Percentiles rank a stretch among this genome's conserved stretches.
Conservation (phyloP, 179 eudicot species). For the Spinacia oleracea region DNA sequence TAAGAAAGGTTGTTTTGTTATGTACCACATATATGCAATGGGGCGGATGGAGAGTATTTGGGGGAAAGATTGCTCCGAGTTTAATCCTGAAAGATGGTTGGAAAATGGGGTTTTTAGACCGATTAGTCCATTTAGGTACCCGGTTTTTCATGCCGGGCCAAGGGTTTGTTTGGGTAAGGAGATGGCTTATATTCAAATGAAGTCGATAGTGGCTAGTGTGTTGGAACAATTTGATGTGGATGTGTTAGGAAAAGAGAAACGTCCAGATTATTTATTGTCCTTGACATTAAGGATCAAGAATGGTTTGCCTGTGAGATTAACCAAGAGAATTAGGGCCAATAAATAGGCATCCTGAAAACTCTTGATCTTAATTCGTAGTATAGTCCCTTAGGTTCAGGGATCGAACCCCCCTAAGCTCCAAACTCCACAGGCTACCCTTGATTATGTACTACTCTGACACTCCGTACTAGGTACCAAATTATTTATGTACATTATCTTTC, state of each 20-base stretch:
- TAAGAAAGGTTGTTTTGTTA: slow-evolving; percentile 54
- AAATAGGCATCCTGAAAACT: background rate
- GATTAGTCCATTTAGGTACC: slow-evolving; percentile 62
- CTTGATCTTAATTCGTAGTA: no score
- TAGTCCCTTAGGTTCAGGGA: no score
- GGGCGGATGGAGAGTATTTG: slow-evolving; percentile 82
- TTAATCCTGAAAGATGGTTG: slow-evolving; percentile 77
- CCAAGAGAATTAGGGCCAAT: no score
- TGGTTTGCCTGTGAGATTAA: slow-evolving; percentile 59
- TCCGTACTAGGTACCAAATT: no score
- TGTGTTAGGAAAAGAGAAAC: slow-evolving; percentile 43
- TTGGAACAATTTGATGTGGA: slow-evolving; percentile 55
- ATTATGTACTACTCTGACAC: no score
- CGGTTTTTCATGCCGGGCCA: slow-evolving; percentile 81
- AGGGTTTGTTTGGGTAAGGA: slow-evolving; percentile 81
- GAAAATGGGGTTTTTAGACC: slow-evolving; percentile 40
- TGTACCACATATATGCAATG: slow-evolving; percentile 70
- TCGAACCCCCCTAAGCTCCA: no score
- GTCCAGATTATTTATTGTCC: slow-evolving; percentile 56
- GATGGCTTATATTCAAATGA: slow-evolving; percentile 95
- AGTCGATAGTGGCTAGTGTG: slow-evolving; percentile 69
- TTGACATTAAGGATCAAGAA: slow-evolving; percentile 78
- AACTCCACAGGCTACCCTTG: no score
- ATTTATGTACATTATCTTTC: no score
- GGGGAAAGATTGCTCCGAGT: slow-evolving; percentile 73